A percentile compares a stretch with the other conserved stretches of the same genome.
These are phyloP conservation scores for Nidula microcarpa DNA, from an alignment of 768 basidiomycete genomes.

Conservation along the genomic window DNA sequence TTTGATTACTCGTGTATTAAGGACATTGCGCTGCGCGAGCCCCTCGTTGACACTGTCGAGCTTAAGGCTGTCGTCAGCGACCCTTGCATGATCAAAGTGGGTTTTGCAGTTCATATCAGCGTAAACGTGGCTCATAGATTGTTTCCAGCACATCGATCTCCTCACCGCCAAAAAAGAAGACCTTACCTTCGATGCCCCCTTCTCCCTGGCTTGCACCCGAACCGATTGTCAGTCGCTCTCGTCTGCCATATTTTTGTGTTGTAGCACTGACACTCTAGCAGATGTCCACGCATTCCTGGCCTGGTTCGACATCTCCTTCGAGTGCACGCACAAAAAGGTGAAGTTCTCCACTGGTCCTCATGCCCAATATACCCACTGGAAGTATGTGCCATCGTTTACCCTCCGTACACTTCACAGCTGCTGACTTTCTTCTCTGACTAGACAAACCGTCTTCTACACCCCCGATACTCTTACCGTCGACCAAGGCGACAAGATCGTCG, in stretches of 20 bases:
- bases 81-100: conserved; percentile 84
- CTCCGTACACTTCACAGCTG: neutral
- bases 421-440: conserved; percentile 17
- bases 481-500: conserved; percentile 70
- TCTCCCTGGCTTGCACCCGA: conserved; percentile 77
- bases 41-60: conserved; percentile 98
- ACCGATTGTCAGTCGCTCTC: conserved; percentile 73
- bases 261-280: conserved; percentile 23
- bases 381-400: conserved; percentile 49
- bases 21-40: conserved; percentile 94
- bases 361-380: conserved; percentile 95
- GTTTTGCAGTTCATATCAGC: conserved; percentile 6
- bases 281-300: conserved; percentile 97
- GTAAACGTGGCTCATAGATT: conserved; percentile 1
- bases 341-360: conserved; percentile 98
- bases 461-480: conserved; percentile 68
- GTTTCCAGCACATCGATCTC: conserved; percentile 77
- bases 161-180: conserved; percentile 94
- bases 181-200: conserved; percentile 78
- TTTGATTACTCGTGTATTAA: conserved; percentile 99
- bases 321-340: conserved; percentile 93
- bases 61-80: conserved; percentile 92
- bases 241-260: neutral
- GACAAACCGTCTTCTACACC: conserved; percentile 99
- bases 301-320: conserved; percentile 98